Conservation (phyloP, 2,329 filamentous ascomycete genomes). For the Apiospora kogelbergensis region DNA sequence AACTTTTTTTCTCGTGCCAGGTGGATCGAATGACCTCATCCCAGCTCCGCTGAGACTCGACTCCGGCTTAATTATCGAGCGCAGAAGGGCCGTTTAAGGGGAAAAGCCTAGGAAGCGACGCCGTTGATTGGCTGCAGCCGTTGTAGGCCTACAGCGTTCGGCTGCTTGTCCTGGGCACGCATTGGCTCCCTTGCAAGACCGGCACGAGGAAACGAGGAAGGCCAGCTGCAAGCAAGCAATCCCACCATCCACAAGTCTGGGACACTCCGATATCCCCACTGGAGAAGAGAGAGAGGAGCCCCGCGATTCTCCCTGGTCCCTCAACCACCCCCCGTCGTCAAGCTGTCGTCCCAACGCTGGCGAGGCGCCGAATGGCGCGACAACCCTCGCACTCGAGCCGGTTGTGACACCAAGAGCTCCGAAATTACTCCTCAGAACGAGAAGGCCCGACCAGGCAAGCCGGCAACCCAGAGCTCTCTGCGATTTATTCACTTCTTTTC, state of each 20-base stretch:
- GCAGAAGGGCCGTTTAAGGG: slow-evolving; percentile 14
- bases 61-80: slow-evolving; percentile 10
- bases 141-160: not conserved
- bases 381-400: slow-evolving; percentile 1
- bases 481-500: slow-evolving; percentile 31
- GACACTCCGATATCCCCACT: slow-evolving; percentile 6
- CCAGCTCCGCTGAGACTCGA: slow-evolving; percentile 14
- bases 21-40: slow-evolving; percentile 17
- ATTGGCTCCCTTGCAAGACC: not conserved
- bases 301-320: slow-evolving; percentile 1
- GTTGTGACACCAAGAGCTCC: slow-evolving; percentile 11
- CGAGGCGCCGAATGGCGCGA: slow-evolving; percentile 2
- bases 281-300: slow-evolving; percentile 1
- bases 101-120: not conserved
- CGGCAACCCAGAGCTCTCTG: slow-evolving; percentile 14
- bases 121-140: slow-evolving; percentile 12
- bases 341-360: slow-evolving; percentile 5
- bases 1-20: slow-evolving; percentile 10
- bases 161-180: not conserved
- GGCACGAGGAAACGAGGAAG: not conserved
- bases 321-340: not conserved
- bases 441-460: slow-evolving; percentile 16
- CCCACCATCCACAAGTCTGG: not conserved
- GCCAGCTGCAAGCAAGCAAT: not conserved
- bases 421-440: slow-evolving; percentile 11